phyloP scores from a whole-genome alignment of 2,329 filamentous ascomycete genomes.

The Clonostachys rhizophaga region DNA sequence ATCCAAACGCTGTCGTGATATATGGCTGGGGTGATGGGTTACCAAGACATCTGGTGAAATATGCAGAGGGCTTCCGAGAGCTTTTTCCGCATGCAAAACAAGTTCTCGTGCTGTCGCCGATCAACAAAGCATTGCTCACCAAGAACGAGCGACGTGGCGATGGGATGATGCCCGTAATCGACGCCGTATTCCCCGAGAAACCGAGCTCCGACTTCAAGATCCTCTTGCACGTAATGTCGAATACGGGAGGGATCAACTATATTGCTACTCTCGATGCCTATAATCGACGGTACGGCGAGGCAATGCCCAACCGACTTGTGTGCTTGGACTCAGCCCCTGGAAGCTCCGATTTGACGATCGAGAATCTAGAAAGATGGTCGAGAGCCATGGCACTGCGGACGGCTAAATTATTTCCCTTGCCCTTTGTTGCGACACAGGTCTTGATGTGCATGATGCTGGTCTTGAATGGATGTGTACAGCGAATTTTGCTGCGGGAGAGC shows the following conservation, averaged over 20 bases:
- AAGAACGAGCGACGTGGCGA: slow-evolving; percentile 33
- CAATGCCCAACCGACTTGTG: slow-evolving; percentile 41
- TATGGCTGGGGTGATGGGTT: slow-evolving; percentile 54
- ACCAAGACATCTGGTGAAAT: slow-evolving; percentile 51
- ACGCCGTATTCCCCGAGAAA: slow-evolving; percentile 4
- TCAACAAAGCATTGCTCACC: slow-evolving; percentile 38
- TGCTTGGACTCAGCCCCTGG: slow-evolving; percentile 51
- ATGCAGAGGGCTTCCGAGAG: slow-evolving; percentile 42
- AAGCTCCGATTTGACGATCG: slow-evolving; percentile 29
- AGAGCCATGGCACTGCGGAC: slow-evolving; percentile 46
- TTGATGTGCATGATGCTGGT: slow-evolving; percentile 38
- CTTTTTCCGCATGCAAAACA: slow-evolving; percentile 46
- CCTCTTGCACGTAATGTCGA: slow-evolving; percentile 51
- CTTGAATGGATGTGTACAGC: slow-evolving; percentile 20
- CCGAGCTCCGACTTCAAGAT: slow-evolving; percentile 17
- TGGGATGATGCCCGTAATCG: slow-evolving; percentile 38
- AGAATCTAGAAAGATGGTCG: slow-evolving; percentile 44
- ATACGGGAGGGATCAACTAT: slow-evolving; percentile 50
- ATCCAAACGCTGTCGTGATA: slow-evolving; percentile 41
- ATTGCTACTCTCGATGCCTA: slow-evolving; percentile 44
- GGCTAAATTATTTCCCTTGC: slow-evolving; percentile 40
- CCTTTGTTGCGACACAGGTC: slow-evolving; percentile 37
- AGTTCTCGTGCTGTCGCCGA: slow-evolving; percentile 45
- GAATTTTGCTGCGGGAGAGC: slow-evolving; percentile 16
- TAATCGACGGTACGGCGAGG: slow-evolving; percentile 22